Base-by-base conservation (phyloP, 192 early-diverging fungal species). In the Spizellomyces sp. region DNA sequence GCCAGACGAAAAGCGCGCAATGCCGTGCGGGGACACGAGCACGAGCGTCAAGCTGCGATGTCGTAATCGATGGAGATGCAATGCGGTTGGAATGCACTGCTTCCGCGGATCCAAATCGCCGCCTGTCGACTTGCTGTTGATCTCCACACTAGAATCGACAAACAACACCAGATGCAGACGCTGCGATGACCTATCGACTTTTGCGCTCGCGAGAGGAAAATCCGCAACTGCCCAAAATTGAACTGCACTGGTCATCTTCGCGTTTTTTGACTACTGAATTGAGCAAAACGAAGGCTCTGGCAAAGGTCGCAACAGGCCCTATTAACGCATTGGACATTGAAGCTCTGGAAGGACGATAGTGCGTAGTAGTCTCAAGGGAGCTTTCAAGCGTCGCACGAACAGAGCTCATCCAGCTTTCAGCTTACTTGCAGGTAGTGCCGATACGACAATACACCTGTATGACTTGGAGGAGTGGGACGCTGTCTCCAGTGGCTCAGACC, bases 391-490 rank as follows among this genome's bases (percentile, higher is more conserved):
- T 5, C 47, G 0, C 12, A 22, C 17, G 59, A 14, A 10, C n/a
- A 68, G 57, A 9, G 45, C 44, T 27, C n/a, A 62, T 44, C 45
- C 27, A 36, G 27, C n/a, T 42, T 48, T n/a, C 64, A 89, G 90
- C 71, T 64, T 92, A 17, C 58, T 92, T 5, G 81, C 86, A 15
- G 90, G 84, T 17, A 85, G 90, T 6, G 79, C 82, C 27, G 89
- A 91, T 75, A 75, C 84, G 8, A 61, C 71, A 58, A 75, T 92
- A 8, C 79, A 83, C 47, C 44, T 92, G 2, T 92, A 86, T 74
- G 88, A 92, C 63, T 71, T 91, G 48, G 85, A 89, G 15, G 78
- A 77, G 19, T 42, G 42, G 42, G 65, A 62, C 61, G 75, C 47
- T 12, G 42, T 27, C 4, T 36, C 54, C 21, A 72, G 55, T 19